Percentiles rank a stretch among this genome's conserved stretches.
Evolutionary conservation across 805 yeast genomes (phyloP).

Genomic region (Myxozyma kluyveri): DNA sequence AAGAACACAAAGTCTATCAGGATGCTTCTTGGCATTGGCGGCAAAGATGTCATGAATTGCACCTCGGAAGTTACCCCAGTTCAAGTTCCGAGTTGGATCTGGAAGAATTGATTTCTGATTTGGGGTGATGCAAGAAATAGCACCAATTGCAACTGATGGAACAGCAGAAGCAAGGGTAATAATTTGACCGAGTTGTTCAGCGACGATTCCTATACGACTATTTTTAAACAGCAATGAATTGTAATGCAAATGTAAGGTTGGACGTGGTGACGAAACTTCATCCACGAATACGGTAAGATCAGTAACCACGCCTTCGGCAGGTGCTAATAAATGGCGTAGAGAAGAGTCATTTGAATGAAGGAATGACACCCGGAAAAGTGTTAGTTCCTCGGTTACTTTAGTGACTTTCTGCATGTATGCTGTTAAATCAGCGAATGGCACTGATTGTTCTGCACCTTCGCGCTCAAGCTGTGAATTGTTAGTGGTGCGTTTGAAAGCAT

Average conservation of each 20-base stretch:
- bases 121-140: conserved; percentile 65
- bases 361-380: conserved; percentile 50
- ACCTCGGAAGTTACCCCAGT: conserved; percentile 89
- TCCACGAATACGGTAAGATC: conserved; percentile 59
- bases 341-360: conserved; percentile 14
- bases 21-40: conserved; percentile 76
- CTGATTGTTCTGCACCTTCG: conserved; percentile 39
- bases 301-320: conserved; percentile 39
- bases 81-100: conserved; percentile 80
- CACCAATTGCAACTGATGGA: conserved; percentile 50
- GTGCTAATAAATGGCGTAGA: conserved; percentile 18
- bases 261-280: conserved; percentile 33
- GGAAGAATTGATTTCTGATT: conserved; percentile 65
- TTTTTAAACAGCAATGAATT: conserved; percentile 71
- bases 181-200: conserved; percentile 69
- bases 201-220: conserved; percentile 64
- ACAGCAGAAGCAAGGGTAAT: conserved; percentile 32
- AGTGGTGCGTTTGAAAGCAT: conserved; percentile 14
- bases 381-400: conserved; percentile 57
- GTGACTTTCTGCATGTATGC: conserved; percentile 49
- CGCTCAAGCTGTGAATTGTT: conserved; percentile 13
- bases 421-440: conserved; percentile 58
- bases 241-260: conserved; percentile 49
- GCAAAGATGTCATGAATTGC: conserved; percentile 95
- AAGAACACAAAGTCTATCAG: conserved; percentile 85